phyloP scores from a whole-genome alignment of 129 eudicot species.

The Calendula officinalis region DNA sequence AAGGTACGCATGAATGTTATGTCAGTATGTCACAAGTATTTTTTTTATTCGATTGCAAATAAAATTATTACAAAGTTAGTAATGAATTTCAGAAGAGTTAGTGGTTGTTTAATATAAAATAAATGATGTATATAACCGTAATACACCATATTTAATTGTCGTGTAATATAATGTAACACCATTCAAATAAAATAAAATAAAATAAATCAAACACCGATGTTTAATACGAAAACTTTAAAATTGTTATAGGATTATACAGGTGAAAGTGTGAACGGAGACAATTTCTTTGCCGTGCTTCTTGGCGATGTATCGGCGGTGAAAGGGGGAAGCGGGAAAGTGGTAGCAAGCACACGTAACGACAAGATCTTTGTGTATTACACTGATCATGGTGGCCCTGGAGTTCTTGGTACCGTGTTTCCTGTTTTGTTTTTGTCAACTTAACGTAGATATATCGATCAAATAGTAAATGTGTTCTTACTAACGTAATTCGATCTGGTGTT shows the following conservation, averaged over 20 bases:
- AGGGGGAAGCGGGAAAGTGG: slow-evolving; percentile 82
- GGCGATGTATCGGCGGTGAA: slow-evolving; percentile 51
- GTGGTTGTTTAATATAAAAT: no score
- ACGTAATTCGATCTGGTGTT: neutral
- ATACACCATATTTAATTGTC: no score
- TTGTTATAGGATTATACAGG: slow-evolving; percentile 66
- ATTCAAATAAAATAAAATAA: no score
- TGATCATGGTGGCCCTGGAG: slow-evolving; percentile 85
- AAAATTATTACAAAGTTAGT: no score
- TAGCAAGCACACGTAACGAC: slow-evolving; percentile 62
- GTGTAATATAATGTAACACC: no score
- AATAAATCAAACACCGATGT: no score
- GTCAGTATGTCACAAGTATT: neutral
- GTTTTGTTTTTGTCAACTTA: neutral
- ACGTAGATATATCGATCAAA: neutral
- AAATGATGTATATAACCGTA: no score
- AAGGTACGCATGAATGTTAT: slow-evolving; percentile 43
- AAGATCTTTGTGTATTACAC: slow-evolving; percentile 66
- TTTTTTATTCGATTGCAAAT: neutral
- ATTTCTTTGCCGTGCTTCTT: slow-evolving; percentile 66
- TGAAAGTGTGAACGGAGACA: slow-evolving; percentile 44
- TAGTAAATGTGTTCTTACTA: neutral
- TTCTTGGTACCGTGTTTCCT: slow-evolving; percentile 44
- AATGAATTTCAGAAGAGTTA: no score
- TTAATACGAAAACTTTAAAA: no score